phyloP scores from a whole-genome alignment of 176 grass and related monocot species.

The Carex littledalei region DNA sequence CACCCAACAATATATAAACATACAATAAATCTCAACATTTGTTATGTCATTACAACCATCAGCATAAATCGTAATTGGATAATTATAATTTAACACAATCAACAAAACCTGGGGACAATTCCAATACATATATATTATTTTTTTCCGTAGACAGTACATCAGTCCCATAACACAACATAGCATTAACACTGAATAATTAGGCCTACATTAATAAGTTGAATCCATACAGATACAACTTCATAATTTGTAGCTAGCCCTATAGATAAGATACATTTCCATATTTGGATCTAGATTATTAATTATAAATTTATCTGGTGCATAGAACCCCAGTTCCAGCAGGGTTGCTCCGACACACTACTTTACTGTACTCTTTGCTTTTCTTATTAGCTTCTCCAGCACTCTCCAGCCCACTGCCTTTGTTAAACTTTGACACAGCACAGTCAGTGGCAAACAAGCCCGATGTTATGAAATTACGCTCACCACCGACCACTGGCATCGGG shows the following conservation, averaged over 20 bases:
- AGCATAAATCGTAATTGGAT: background rate
- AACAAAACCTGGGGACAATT: background rate
- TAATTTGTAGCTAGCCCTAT: background rate
- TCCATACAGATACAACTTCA: background rate
- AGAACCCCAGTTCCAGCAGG: background rate
- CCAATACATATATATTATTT: background rate
- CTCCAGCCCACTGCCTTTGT: background rate
- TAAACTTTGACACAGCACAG: constrained; percentile 15
- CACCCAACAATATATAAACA: no score
- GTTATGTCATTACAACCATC: no score
- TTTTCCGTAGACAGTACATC: background rate
- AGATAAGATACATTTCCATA: background rate
- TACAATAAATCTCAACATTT: no score
- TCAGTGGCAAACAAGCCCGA: constrained; percentile 18
- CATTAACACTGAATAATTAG: background rate
- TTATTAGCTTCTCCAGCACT: background rate
- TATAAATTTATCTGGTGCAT: background rate
- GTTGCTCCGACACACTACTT: background rate
- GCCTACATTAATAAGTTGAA: background rate
- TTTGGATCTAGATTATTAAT: background rate
- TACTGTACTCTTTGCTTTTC: background rate
- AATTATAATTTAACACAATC: background rate
- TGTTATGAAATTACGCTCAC: constrained; percentile 12
- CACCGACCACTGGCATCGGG: constrained; percentile 28
- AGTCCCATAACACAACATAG: background rate